Evolutionary conservation across 2,329 filamentous ascomycete genomes (phyloP), one percentile per base, ranked within the genome.

Genomic region (Colletotrichum endophyticum): DNA sequence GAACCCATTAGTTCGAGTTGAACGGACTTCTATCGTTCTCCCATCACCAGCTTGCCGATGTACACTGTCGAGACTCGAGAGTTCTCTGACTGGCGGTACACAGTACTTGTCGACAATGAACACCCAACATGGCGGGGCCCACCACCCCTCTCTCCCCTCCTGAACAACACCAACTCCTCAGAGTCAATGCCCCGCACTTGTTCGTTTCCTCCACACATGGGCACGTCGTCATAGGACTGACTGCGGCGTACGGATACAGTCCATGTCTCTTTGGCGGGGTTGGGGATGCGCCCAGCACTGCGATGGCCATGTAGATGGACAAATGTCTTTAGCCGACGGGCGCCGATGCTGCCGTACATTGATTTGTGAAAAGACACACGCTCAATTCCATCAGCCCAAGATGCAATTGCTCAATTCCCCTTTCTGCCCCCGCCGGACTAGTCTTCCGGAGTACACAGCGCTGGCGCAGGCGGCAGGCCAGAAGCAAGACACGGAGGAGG

Each of bases 261-360:
- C 53, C 66, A 66, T 64, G 74, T 76, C 70, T 76, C 44, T 74
- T 76, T 76, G 75, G 72, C 74, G 61, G 74, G 74, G 71, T 77
- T 61, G 66, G n/a, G 66, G n/a, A 66, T 63, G 69, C 36, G 53
- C 44, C 44, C 30, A 36, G 62, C 49, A 76, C 32, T 70, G 27
- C 25, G 53, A 69, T 30, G 49, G 39, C 22, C 49, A 36, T 8
- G 25, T 53, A 19, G 9, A 22, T 25, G 28, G n/a, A 32, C 36
- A 16, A 27, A 44, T 36, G 63, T 66, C 25, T 49, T 30, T 30
- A 64, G 66, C 25, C 22, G 32, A 66, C 61, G 16, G 27, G 59
- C 32, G 72, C 27, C 34, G 49, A 30, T 66, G 34, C 27, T 61
- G 27, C 27, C 44, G 63, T 28, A 62, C 25, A 34, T 56, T 61